A percentile compares a stretch with the other conserved stretches of the same genome.
phyloP scores from a whole-genome alignment of 2,329 filamentous ascomycete species.

The Fusarium chuoi region DNA sequence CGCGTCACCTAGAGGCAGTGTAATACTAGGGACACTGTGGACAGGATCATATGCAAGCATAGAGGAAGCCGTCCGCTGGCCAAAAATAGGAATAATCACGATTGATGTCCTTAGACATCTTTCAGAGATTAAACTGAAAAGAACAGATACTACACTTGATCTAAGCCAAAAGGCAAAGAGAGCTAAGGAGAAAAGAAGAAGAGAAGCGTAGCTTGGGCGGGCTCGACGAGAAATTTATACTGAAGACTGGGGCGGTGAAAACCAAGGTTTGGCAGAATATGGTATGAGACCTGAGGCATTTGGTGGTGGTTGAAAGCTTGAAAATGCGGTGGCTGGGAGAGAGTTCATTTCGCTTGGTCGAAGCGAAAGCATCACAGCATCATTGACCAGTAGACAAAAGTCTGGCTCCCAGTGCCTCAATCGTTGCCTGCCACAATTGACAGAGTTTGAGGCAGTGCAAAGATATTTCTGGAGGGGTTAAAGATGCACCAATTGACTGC shows the following conservation, averaged over 20 bases:
- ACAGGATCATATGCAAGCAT: conserved; percentile 22
- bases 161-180: conserved; percentile 33
- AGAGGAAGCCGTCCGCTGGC: conserved; percentile 15
- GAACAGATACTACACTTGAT: conserved; percentile 34
- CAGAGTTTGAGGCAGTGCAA: not conserved
- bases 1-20: conserved; percentile 32
- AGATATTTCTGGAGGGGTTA: not conserved
- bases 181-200: conserved; percentile 25
- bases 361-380: conserved; percentile 1
- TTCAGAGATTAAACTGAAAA: conserved; percentile 34
- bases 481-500: not conserved
- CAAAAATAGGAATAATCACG: conserved; percentile 33
- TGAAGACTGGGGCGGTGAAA: conserved; percentile 1
- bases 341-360: conserved; percentile 7
- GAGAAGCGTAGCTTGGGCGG: not conserved
- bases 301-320: not conserved
- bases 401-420: not conserved
- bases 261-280: not conserved
- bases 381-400: not conserved
- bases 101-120: conserved; percentile 27
- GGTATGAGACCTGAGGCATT: not conserved
- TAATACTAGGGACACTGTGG: conserved; percentile 32
- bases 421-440: not conserved
- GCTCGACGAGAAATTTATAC: conserved; percentile 2
- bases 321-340: conserved; percentile 17